Evolutionary conservation across 495 filamentous ascomycete species (phyloP), one percentile per base, ranked within the genome.

Genomic region (Monascus purpureus): DNA sequence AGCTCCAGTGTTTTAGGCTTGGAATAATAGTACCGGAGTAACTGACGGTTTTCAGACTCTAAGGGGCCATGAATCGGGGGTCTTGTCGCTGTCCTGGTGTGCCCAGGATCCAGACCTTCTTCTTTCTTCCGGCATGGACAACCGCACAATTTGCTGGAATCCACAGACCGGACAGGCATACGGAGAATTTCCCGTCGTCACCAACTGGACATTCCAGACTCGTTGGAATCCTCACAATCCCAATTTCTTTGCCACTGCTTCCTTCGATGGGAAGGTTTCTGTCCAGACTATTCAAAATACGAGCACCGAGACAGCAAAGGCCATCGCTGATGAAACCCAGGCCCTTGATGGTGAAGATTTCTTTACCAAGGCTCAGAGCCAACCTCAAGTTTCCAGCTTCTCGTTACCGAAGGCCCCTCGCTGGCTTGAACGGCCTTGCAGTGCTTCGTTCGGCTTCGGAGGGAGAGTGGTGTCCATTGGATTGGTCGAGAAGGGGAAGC

Each of bases 131-230:
- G 92, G 92, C 30, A 96, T 94, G 59, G 90, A 99, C 57, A 96
- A 96, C 42, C 74, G 82, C 41, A 94, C 86, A 1, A 70, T 96
- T 33, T 80, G 87, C 37, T 99, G 92, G 90, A 95, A 95, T 55
- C 82, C 92, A 1, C 82, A 90, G 43, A 92, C 77, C 4, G 87
- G 87, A 28, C 73, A 83, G 46, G 60, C 67, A 4, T 81, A 83
- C 28, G 90, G 92, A 36, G 87, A 96, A 57, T 93, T 95, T 54
- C 84, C 88, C 8, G 81, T 94, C 41, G 92, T 93, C 34, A 93
- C 88, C 23, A 96, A 96, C 53, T 96, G 92, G 90, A 93, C 86
- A 1, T 99, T 96, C 65, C 75, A 86, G 53, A 94, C 90, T 4
- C 73, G 76, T 42, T 99, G 88, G 73, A 85, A 94, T 53, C 90